Evolutionary conservation across 805 yeast species (phyloP).

Genomic region (Nakazawaea holstii): DNA sequence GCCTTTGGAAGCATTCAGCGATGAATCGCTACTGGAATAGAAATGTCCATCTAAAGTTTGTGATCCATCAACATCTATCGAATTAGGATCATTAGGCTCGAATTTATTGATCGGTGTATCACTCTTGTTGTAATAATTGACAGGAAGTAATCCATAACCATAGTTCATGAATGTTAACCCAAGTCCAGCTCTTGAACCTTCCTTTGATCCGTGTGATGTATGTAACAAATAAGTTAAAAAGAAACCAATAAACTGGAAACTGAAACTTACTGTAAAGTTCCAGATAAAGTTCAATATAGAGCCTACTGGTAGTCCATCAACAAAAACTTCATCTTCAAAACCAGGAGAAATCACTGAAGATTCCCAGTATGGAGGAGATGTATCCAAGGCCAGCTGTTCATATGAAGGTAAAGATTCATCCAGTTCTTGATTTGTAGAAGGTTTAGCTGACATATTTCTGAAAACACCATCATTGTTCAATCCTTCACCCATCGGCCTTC

Average conservation of each 20-base stretch:
- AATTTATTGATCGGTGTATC: slow-evolving; percentile 28
- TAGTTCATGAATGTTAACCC: slow-evolving; percentile 78
- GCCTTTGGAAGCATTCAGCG: slow-evolving; percentile 13
- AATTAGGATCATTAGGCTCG: slow-evolving; percentile 55
- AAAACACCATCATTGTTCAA: slow-evolving; percentile 80
- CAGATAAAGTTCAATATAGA: slow-evolving; percentile 82
- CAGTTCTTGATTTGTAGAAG: slow-evolving; percentile 42
- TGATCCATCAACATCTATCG: slow-evolving; percentile 37
- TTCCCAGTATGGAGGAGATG: slow-evolving; percentile 97
- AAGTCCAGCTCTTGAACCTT: slow-evolving; percentile 89
- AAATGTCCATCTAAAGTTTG: slow-evolving; percentile 19
- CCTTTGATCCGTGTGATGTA: slow-evolving; percentile 95
- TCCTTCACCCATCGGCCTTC: slow-evolving; percentile 21
- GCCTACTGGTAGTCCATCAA: slow-evolving; percentile 95
- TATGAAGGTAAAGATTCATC: slow-evolving; percentile 78
- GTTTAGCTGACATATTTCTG: slow-evolving; percentile 86
- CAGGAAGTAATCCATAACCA: slow-evolving; percentile 55
- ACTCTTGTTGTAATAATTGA: slow-evolving; percentile 24
- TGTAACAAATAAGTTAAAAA: slow-evolving; percentile 84
- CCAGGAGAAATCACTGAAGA: slow-evolving; percentile 76
- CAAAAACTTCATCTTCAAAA: slow-evolving; percentile 82
- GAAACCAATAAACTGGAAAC: slow-evolving; percentile 93
- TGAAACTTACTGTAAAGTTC: slow-evolving; percentile 84
- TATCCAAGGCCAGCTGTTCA: slow-evolving; percentile 92
- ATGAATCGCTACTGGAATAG: slow-evolving; percentile 21